These are phyloP conservation scores for Arthrobotrys sinensis DNA, from an alignment of 2,329 filamentous ascomycete genomes.

Conservation along the genomic window DNA sequence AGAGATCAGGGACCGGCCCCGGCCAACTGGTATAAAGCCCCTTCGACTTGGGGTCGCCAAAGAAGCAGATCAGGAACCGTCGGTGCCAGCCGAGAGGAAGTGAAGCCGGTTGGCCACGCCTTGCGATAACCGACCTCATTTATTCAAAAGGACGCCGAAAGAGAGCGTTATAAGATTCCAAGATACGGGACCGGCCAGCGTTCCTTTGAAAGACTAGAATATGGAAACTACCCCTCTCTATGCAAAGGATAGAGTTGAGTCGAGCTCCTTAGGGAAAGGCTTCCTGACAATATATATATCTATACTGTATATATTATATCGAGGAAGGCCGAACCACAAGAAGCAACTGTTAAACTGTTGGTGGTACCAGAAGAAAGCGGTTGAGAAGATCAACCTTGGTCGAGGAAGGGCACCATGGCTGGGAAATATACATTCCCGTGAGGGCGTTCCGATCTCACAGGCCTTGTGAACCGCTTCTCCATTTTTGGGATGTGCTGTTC, in stretches of 20 bases:
- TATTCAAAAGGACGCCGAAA: conserved; percentile 31
- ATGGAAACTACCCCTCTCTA: conserved; percentile 34
- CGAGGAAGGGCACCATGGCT: conserved; percentile 39
- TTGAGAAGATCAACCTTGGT: conserved; percentile 41
- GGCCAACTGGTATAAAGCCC: conserved; percentile 57
- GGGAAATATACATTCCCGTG: conserved; percentile 40
- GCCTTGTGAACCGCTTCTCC: conserved; percentile 48
- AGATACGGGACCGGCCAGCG: conserved; percentile 26
- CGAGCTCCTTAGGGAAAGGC: conserved; percentile 41
- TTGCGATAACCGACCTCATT: conserved; percentile 45
- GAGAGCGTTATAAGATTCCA: conserved; percentile 11
- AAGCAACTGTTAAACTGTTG: conserved; percentile 35
- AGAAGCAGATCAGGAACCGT: conserved; percentile 52
- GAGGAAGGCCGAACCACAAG: conserved; percentile 37
- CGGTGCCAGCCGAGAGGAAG: conserved; percentile 60
- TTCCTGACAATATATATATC: conserved; percentile 20
- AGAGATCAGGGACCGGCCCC: conserved; percentile 53
- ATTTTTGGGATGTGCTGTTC: conserved; percentile 51
- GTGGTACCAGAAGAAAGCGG: conserved; percentile 37
- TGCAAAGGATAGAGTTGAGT: conserved; percentile 21
- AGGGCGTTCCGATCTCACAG: conserved; percentile 26
- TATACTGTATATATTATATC: conserved; percentile 7
- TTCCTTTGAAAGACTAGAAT: conserved; percentile 29
- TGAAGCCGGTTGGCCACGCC: conserved; percentile 44
- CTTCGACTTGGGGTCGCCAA: conserved; percentile 40